Percentiles rank a stretch among this genome's conserved stretches.
phyloP scores from a whole-genome alignment of 2,329 filamentous ascomycete species.

The Fusarium drepaniforme region DNA sequence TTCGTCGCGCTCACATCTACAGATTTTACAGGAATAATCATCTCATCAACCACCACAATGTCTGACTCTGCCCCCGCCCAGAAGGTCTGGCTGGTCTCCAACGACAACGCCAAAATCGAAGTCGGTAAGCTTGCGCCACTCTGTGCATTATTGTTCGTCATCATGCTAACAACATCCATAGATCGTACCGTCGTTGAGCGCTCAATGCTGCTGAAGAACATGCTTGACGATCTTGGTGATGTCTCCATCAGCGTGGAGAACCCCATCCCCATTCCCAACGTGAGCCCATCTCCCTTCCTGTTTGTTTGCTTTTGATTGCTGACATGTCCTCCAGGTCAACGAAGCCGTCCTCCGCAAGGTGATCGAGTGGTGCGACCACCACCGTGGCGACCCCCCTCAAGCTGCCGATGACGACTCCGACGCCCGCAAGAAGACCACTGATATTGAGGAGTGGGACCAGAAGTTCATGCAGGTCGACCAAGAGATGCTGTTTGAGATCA shows the following conservation, averaged over 20 bases:
- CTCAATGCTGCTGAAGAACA: conserved; percentile 96
- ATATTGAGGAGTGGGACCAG: conserved; percentile 99
- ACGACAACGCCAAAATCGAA: conserved; percentile 61
- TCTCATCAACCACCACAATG: conserved; percentile 47
- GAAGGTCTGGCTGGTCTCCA: conserved; percentile 65
- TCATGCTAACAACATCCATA: conserved; percentile 48
- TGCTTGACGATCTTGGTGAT: conserved; percentile 93
- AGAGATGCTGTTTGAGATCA: conserved; percentile 99
- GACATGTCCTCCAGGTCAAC: conserved; percentile 74
- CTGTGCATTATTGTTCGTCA: conserved; percentile 15
- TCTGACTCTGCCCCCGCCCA: conserved; percentile 48
- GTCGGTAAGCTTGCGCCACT: conserved; percentile 56
- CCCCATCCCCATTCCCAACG: conserved; percentile 90
- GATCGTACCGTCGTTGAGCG: conserved; percentile 90
- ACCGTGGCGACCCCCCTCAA: conserved; percentile 88
- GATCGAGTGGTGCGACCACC: conserved; percentile 97
- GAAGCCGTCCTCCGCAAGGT: conserved; percentile 95
- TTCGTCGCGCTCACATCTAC: conserved; percentile 15
- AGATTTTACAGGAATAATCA: conserved; percentile 4
- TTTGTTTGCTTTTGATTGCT: conserved; percentile 20
- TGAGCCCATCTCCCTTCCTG: conserved; percentile 52
- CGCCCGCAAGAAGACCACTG: conserved; percentile 96
- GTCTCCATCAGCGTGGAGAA: conserved; percentile 65
- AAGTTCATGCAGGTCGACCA: conserved; percentile 99
- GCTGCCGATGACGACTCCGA: conserved; percentile 91